A percentile compares a stretch with the other conserved stretches of the same genome.
phyloP scores from a whole-genome alignment of 495 filamentous ascomycete species.

The Penicillium silybi region DNA sequence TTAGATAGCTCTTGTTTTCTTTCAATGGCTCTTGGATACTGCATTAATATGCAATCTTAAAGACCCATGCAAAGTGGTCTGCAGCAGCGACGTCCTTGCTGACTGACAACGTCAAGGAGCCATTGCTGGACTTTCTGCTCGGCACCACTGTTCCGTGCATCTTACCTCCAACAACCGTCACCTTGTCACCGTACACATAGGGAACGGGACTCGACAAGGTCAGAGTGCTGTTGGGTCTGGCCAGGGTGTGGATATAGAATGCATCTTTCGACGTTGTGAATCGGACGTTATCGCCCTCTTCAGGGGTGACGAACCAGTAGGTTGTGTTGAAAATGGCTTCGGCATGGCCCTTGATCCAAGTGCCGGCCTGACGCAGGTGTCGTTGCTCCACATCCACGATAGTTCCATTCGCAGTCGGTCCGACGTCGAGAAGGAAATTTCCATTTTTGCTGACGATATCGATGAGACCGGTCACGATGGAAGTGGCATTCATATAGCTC shows the following conservation, averaged over 20 bases:
- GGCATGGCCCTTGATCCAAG: constrained; percentile 47
- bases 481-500: constrained; percentile 49
- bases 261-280: constrained; percentile 51
- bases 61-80: constrained; percentile 49
- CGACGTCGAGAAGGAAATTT: constrained; percentile 54
- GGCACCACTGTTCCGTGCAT: constrained; percentile 27
- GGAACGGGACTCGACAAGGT: constrained; percentile 42
- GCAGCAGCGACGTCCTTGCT: constrained; percentile 28
- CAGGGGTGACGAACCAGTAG: constrained; percentile 52
- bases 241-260: constrained; percentile 48
- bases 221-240: constrained; percentile 38
- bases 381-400: constrained; percentile 46
- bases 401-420: constrained; percentile 49
- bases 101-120: constrained; percentile 20
- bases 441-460: constrained; percentile 56
- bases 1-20: background rate
- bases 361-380: constrained; percentile 43
- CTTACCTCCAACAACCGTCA: constrained; percentile 45
- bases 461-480: constrained; percentile 41
- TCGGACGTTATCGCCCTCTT: constrained; percentile 41
- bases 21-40: background rate
- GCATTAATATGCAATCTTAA: constrained; percentile 41
- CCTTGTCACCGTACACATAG: constrained; percentile 36
- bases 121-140: constrained; percentile 16
- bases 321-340: constrained; percentile 55